A percentile compares a stretch with the other conserved stretches of the same genome.
Conservation (phyloP, 176 grass and related monocot genomes). For the Cenchrus americanus region DNA sequence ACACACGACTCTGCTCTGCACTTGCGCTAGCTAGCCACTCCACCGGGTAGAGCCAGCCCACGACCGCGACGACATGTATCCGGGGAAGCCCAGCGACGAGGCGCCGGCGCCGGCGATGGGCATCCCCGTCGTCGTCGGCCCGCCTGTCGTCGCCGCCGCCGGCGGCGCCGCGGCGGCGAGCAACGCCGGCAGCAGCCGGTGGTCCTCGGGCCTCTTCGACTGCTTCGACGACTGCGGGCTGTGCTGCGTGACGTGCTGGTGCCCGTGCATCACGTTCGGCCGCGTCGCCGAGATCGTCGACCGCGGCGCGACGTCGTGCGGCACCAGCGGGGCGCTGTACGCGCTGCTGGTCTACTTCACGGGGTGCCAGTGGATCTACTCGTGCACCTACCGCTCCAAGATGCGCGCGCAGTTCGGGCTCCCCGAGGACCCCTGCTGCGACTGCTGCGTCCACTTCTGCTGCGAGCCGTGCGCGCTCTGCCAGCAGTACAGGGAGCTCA, state of each 20-base stretch:
- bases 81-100: background rate
- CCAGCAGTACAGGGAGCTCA: slow-evolving; percentile 76
- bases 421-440: slow-evolving; percentile 49
- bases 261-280: slow-evolving; percentile 77
- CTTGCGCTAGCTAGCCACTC: background rate
- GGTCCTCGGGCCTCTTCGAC: slow-evolving; percentile 68
- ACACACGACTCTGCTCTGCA: too few species aligned
- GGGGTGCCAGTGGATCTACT: slow-evolving; percentile 54
- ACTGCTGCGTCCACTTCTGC: slow-evolving; percentile 75
- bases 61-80: background rate
- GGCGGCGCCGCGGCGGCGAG: background rate
- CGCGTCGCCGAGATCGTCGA: slow-evolving; percentile 74
- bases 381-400: slow-evolving; percentile 60
- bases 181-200: background rate
- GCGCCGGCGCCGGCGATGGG: slow-evolving; percentile 21
- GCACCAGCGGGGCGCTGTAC: slow-evolving; percentile 53
- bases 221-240: slow-evolving; percentile 63
- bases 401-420: slow-evolving; percentile 52
- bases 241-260: slow-evolving; percentile 64
- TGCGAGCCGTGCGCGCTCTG: slow-evolving; percentile 62
- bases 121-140: slow-evolving; percentile 18
- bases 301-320: slow-evolving; percentile 60
- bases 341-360: slow-evolving; percentile 12
- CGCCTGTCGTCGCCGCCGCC: too few species aligned
- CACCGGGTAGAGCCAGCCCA: too few species aligned